Conservation (phyloP, 2,329 filamentous ascomycete species). For the Cladophialophora carrionii region DNA sequence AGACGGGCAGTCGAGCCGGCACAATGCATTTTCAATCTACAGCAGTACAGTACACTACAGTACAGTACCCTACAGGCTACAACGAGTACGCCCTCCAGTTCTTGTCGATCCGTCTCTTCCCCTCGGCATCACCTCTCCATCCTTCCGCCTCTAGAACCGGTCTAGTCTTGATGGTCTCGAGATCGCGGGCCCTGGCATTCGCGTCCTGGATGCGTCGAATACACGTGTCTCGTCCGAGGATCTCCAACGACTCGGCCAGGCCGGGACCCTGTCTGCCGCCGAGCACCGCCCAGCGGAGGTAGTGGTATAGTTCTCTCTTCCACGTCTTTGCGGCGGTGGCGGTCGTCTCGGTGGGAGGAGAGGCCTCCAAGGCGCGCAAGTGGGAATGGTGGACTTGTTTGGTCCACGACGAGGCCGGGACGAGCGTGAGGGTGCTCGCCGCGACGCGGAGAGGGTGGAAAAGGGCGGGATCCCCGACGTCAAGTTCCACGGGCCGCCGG, state of each 20-base stretch:
- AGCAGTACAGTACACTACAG: neutral
- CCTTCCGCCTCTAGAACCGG: conserved; percentile 21
- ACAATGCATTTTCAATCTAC: neutral
- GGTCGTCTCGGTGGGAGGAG: conserved; percentile 8
- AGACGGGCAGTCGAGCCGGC: neutral
- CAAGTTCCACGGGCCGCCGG: conserved; percentile 38
- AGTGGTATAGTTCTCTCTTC: conserved; percentile 57
- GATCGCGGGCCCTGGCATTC: conserved; percentile 33
- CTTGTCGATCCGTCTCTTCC: conserved; percentile 33
- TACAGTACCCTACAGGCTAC: neutral
- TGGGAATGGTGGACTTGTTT: conserved; percentile 47
- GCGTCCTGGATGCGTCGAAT: conserved; percentile 51
- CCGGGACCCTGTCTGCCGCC: conserved; percentile 59
- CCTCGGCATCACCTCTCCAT: conserved; percentile 28
- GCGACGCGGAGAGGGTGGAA: conserved; percentile 50
- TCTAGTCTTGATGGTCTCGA: conserved; percentile 19
- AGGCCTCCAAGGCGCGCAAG: conserved; percentile 38
- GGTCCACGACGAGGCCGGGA: conserved; percentile 49
- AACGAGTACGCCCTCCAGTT: conserved; percentile 31
- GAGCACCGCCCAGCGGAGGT: conserved; percentile 60
- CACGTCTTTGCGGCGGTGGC: conserved; percentile 18
- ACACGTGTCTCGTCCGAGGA: conserved; percentile 59
- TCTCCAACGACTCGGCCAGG: conserved; percentile 57
- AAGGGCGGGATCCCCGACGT: conserved; percentile 28
- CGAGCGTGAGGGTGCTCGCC: conserved; percentile 49